These are phyloP conservation scores for Penicillium digitatum DNA, from an alignment of 2,329 filamentous ascomycete genomes.

Conservation along the genomic window DNA sequence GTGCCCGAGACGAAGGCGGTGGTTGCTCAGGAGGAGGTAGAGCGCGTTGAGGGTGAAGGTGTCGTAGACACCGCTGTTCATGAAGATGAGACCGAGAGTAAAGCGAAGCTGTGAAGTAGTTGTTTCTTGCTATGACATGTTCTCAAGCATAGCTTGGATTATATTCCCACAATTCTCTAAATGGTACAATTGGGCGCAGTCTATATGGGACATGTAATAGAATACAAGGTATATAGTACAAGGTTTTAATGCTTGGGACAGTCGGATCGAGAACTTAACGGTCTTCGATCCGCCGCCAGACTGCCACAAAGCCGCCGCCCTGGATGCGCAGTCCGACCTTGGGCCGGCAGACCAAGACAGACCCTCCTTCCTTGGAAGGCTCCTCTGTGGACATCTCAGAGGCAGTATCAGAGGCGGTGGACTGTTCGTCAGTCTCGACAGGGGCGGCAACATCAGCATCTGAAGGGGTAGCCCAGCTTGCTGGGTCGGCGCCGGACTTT, in stretches of 20 bases:
- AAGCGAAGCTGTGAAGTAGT: slow-evolving; percentile 9
- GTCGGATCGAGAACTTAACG: slow-evolving; percentile 8
- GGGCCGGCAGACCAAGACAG: slow-evolving; percentile 51
- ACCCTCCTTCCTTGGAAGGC: slow-evolving; percentile 26
- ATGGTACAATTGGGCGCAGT: slow-evolving; percentile 3
- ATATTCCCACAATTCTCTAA: background rate
- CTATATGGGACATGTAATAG: slow-evolving; percentile 8
- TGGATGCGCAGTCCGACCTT: slow-evolving; percentile 47
- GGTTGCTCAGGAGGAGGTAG: background rate
- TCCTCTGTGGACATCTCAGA: slow-evolving; percentile 12
- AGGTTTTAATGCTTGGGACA: slow-evolving; percentile 1
- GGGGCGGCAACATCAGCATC: slow-evolving; percentile 14
- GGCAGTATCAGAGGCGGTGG: background rate
- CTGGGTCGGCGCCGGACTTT: slow-evolving; percentile 35
- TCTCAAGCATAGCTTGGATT: background rate
- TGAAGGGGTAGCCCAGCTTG: slow-evolving; percentile 26
- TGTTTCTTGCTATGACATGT: background rate
- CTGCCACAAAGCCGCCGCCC: slow-evolving; percentile 51
- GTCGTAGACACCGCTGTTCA: background rate
- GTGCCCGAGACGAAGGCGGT: background rate
- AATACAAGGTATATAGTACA: slow-evolving; percentile 13
- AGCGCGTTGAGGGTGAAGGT: background rate
- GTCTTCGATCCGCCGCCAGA: slow-evolving; percentile 46
- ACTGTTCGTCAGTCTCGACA: slow-evolving; percentile 12
- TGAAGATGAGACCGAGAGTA: background rate